Evolutionary conservation across 75 land plant genomes (phyloP), one percentile per base, ranked within the genome.

Genomic region (Pinus taeda): DNA sequence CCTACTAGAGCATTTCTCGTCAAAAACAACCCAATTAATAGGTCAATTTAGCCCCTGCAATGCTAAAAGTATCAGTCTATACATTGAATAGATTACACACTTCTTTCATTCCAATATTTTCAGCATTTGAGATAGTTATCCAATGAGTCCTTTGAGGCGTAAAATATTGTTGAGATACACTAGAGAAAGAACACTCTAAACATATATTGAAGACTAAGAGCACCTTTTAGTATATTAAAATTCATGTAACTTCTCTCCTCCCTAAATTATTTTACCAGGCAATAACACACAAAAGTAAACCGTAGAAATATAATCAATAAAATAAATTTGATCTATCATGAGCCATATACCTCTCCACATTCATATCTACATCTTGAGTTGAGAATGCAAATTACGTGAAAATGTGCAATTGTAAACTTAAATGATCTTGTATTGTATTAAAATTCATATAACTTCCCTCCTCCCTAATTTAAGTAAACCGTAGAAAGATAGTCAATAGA

Each of bases 331-430:
- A 15, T 6, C 0, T 3, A 6, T 20, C 6, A 59, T 8, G 2
- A 59, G 4, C 42, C 42, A 39, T 39, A 39, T 39, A 26, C 26
- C 33, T 33, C 33, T 33, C 33, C 1, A 33, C 33, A 33, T 33
- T 33, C 33, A 33, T 33, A 33, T 33, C 33, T 1, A 33, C 33
- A 33, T 33, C 33, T 33, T 33, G 33, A 33, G 33, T 33, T 33
- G 33, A 0, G 33, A 33, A 33, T 33, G 33, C 2, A 33, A 33
- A 33, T 78, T 33, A 93, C 98, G 86, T 96, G 98, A 76, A 96
- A 96, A 84, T 96, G 98, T 29, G 93, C 88, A 56, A 93, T 90
- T 6, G 98, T 93, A 39, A 94, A 90, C 76, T 91, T 96, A 37
- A 96, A 94, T 60, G 90, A 81, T 87, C 97, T 88, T 30, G 92